Percentiles rank a stretch among this genome's conserved stretches.
These are phyloP conservation scores for Saitoella complicata DNA, from an alignment of 805 yeast genomes.

Conservation along the genomic window DNA sequence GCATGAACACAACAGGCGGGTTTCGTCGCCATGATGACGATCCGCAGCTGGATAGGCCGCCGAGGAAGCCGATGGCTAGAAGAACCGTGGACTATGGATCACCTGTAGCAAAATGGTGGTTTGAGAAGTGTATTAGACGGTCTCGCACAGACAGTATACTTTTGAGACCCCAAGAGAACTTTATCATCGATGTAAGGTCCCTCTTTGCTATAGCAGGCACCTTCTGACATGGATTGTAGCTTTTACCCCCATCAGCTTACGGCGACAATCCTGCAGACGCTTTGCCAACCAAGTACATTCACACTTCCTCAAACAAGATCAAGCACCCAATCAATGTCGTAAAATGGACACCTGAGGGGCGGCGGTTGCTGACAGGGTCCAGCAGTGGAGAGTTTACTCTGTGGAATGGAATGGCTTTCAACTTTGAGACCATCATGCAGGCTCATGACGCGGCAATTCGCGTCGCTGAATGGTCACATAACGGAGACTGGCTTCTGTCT, in stretches of 20 bases:
- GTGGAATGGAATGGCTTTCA: conserved; percentile 92
- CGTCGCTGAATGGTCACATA: conserved; percentile 64
- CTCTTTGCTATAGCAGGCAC: conserved; percentile 17
- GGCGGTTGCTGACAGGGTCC: conserved; percentile 75
- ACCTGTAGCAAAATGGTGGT: background rate
- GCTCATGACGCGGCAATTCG: conserved; percentile 89
- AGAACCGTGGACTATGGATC: conserved; percentile 10
- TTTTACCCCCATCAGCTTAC: conserved; percentile 53
- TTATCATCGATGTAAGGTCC: conserved; percentile 26
- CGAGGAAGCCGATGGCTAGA: conserved; percentile 23
- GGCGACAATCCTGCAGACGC: conserved; percentile 39
- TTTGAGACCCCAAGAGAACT: conserved; percentile 54
- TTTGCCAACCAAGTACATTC: conserved; percentile 67
- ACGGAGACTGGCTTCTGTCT: conserved; percentile 85
- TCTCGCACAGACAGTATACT: background rate
- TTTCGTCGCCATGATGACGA: background rate
- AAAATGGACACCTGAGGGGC: conserved; percentile 92
- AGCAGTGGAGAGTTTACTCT: conserved; percentile 91
- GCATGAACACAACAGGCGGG: too few relatives aligned
- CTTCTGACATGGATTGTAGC: conserved; percentile 4
- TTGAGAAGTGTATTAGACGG: background rate
- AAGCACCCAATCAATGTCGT: conserved; percentile 43
- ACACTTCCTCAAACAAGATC: conserved; percentile 77
- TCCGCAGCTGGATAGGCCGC: conserved; percentile 6
- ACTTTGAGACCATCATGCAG: conserved; percentile 93